A percentile compares a stretch with the other conserved stretches of the same genome.
These are phyloP conservation scores for Alliaria petiolata DNA, from an alignment of 345 rosid species.

Conservation along the genomic window DNA sequence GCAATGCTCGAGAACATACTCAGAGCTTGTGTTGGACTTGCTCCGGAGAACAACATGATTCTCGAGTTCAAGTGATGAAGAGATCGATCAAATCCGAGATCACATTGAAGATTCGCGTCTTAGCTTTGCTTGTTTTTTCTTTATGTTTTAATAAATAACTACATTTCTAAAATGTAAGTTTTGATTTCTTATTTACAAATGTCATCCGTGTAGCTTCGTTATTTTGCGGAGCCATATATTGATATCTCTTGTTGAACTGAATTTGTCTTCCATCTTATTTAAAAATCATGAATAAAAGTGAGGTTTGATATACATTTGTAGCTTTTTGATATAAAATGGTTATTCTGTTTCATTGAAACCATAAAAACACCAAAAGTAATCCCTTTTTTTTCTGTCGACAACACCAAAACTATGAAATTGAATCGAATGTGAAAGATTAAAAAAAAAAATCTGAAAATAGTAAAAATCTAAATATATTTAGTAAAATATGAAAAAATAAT, in stretches of 20 bases:
- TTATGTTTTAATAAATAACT: conserved; percentile 4
- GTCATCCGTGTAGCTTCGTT: not conserved
- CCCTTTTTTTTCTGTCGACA: too few species aligned
- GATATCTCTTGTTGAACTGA: not conserved
- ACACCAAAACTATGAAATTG: not conserved
- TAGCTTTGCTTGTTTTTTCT: not conserved
- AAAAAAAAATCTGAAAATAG: too few species aligned
- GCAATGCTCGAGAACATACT: conserved; percentile 99
- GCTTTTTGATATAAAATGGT: not conserved
- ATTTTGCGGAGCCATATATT: not conserved
- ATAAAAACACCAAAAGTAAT: too few species aligned
- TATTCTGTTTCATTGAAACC: not conserved
- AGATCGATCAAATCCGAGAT: not conserved
- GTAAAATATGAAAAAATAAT: too few species aligned
- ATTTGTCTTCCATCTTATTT: not conserved
- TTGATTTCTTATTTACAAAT: not conserved
- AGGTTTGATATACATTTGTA: not conserved
- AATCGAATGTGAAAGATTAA: not conserved
- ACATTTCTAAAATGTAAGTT: not conserved
- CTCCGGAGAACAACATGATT: conserved; percentile 99
- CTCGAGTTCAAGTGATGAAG: conserved; percentile 84
- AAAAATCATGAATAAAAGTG: not conserved
- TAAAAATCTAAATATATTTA: too few species aligned
- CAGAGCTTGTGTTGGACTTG: conserved; percentile 93
- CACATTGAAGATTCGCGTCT: not conserved